Base-by-base conservation (phyloP, 2,329 filamentous ascomycete species). In the Neofusicoccum parvum region DNA sequence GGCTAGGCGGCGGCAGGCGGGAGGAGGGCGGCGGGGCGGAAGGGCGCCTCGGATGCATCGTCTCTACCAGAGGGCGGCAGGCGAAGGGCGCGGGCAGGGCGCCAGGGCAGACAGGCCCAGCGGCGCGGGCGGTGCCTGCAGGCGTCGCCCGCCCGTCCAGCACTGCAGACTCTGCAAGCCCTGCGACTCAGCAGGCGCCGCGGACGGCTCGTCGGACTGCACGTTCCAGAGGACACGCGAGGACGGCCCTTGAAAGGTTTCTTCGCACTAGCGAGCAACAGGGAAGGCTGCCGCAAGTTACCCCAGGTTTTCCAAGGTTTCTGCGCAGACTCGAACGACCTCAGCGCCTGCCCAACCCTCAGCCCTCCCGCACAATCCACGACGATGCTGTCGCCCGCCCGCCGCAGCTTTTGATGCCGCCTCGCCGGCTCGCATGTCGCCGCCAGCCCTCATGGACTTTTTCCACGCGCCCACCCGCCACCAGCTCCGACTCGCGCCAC, bases 381-480 rank as follows among this genome's bases (percentile, higher is more conserved):
- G 10, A 60, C 36, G 17, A 50, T 51, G 59, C 34, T 51, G 45
- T 34, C 59, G 14, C 20, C 20, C 17, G 12, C 48, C 34, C 17
- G 17, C 17, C 17, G 34, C 41, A 20, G 36, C 45, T 50, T 62
- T 34, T 62, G 58, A 62, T 49, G 51, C 41, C 53, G 51, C 63
- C 32, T 49, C 14, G 45, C 53, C 43, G 37, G 43, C 41, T 34
- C 53, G 51, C n/a, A 65, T 65, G 51, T 54, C 27, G 34, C 63
- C 63, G 63, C 32, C 53, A 43, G 36, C 51, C 53, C 63, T 41
- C 51, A 65, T 65, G 63, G 63, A 65, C 51, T 56, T 65, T 65
- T 65, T 36, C 36, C n/a, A 32, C 43, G 36, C 53, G 41, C 63
- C 63, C 34, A 17, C 34, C 36, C 53, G 58, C 34, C 41, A 41